Evolutionary conservation across 441 rosid species (phyloP).

Genomic region (Lepidium campestre): DNA sequence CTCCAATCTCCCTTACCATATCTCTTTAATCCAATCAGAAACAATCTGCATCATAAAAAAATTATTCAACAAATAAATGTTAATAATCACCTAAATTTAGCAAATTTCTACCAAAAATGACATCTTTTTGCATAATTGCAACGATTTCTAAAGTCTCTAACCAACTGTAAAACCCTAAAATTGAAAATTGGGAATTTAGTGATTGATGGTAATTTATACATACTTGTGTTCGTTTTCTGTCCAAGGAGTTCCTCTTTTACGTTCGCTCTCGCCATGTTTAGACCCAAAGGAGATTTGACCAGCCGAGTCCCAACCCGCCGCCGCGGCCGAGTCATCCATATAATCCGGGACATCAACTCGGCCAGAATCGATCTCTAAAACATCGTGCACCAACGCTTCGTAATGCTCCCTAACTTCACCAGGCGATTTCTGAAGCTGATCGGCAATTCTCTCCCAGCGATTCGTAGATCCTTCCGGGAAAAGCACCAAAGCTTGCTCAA

Average conservation of each 20-base stretch:
- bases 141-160: neutral
- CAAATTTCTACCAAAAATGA: neutral
- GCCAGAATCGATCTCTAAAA: slow-evolving; percentile 62
- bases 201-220: neutral
- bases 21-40: slow-evolving; percentile 44
- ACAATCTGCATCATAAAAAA: slow-evolving; percentile 37
- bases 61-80: neutral
- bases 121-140: neutral
- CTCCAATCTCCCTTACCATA: slow-evolving; percentile 83
- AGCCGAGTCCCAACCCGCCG: slow-evolving; percentile 36
- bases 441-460: slow-evolving; percentile 63
- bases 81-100: slow-evolving; percentile 1
- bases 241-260: slow-evolving; percentile 89
- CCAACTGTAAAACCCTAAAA: slow-evolving; percentile 7
- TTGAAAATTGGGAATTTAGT: neutral
- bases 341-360: slow-evolving; percentile 60
- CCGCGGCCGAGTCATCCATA: slow-evolving; percentile 29
- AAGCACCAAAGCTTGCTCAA: slow-evolving; percentile 59
- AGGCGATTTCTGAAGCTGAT: slow-evolving; percentile 37
- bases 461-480: slow-evolving; percentile 44
- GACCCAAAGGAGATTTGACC: slow-evolving; percentile 46
- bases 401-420: slow-evolving; percentile 54
- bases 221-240: slow-evolving; percentile 75
- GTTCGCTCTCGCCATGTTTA: slow-evolving; percentile 37
- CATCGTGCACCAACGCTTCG: slow-evolving; percentile 45